phyloP scores from a whole-genome alignment of 2,329 filamentous ascomycete species.

The Delphinella strobiligena region DNA sequence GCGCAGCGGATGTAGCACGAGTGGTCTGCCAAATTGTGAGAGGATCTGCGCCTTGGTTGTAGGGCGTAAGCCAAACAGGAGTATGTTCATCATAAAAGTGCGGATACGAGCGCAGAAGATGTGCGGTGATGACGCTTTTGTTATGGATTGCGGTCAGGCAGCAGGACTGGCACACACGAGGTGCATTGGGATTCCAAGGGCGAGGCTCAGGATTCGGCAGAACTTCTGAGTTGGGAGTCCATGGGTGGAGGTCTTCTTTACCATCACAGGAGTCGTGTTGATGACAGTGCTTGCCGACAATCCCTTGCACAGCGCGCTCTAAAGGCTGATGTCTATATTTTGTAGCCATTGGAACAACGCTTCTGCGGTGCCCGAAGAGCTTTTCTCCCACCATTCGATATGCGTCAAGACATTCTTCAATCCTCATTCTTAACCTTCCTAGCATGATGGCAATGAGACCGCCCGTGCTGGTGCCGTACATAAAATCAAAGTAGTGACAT shows the following conservation, averaged over 20 bases:
- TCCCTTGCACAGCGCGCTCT: conserved; percentile 33
- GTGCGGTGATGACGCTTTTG: conserved; percentile 33
- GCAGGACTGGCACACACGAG: conserved; percentile 26
- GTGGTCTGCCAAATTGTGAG: conserved; percentile 25
- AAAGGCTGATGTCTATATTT: conserved; percentile 39
- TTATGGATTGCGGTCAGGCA: conserved; percentile 39
- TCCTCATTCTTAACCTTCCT: conserved; percentile 11
- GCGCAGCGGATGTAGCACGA: conserved; percentile 21
- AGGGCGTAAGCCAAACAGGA: conserved; percentile 33
- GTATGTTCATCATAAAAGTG: conserved; percentile 28
- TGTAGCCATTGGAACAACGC: conserved; percentile 32
- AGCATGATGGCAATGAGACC: conserved; percentile 15
- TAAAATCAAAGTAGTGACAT: conserved; percentile 29
- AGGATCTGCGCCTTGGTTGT: conserved; percentile 35
- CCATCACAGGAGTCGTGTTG: conserved; percentile 25
- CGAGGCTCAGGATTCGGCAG: not conserved
- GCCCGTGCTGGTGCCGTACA: conserved; percentile 26
- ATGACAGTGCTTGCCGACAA: conserved; percentile 34
- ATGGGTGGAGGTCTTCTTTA: conserved; percentile 32
- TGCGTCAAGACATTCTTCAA: conserved; percentile 10
- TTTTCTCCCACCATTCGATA: conserved; percentile 5
- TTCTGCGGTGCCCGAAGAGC: conserved; percentile 22
- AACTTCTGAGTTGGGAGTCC: conserved; percentile 13
- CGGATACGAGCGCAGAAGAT: conserved; percentile 37
- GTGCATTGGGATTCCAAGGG: conserved; percentile 12